A percentile compares a stretch with the other conserved stretches of the same genome.
Evolutionary conservation across 176 grass and related monocot species (phyloP).

Genomic region (Hyparrhenia diplandra): DNA sequence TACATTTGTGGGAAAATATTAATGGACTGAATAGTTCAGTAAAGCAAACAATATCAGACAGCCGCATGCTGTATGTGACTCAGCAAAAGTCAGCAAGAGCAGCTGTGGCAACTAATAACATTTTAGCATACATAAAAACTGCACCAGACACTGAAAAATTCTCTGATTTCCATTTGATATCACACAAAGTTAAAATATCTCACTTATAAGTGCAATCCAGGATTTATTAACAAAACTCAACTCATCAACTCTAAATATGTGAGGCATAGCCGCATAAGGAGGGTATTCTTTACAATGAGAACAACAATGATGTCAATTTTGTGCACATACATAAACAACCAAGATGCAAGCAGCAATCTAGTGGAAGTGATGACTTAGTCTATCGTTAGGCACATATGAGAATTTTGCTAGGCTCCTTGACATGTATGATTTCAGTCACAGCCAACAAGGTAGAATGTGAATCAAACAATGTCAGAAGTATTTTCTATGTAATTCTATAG

Average conservation of each 20-base stretch:
- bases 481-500: background rate
- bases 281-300: background rate
- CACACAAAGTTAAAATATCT: background rate
- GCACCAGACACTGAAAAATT: background rate
- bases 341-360: background rate
- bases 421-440: constrained; percentile 2
- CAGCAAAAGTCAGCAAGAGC: background rate
- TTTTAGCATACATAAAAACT: constrained; percentile 4
- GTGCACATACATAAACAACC: background rate
- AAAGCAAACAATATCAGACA: background rate
- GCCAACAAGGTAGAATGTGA: background rate
- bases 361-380: background rate
- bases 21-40: background rate
- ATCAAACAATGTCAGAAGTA: background rate
- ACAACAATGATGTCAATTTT: background rate
- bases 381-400: background rate
- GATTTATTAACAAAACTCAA: background rate
- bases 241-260: background rate
- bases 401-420: constrained; percentile 2
- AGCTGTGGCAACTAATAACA: background rate
- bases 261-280: background rate
- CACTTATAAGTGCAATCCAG: background rate
- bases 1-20: background rate
- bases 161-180: background rate
- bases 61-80: background rate